Conservation (phyloP, 768 basidiomycete genomes). For the Psilocybe cyanescens region DNA sequence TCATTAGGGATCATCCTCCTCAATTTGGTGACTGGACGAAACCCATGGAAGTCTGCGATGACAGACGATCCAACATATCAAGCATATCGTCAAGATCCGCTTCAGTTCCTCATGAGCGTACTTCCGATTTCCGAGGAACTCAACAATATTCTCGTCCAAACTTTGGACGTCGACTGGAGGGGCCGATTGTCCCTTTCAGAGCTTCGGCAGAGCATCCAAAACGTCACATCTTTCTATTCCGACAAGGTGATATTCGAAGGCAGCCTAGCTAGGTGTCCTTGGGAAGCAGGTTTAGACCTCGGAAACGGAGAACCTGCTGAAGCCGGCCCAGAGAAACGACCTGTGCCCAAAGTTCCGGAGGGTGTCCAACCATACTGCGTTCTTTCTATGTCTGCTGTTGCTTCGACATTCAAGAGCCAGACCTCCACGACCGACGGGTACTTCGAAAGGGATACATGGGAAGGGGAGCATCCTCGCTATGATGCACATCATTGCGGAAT, state of each 20-base stretch:
- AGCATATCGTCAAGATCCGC: slow-evolving; percentile 79
- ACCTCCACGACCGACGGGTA: slow-evolving; percentile 13
- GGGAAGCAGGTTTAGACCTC: slow-evolving; percentile 61
- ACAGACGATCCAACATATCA: slow-evolving; percentile 86
- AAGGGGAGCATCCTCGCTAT: slow-evolving; percentile 10
- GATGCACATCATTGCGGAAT: slow-evolving; percentile 9
- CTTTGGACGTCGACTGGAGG: slow-evolving; percentile 74
- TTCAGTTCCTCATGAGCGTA: slow-evolving; percentile 81
- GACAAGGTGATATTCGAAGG: slow-evolving; percentile 80
- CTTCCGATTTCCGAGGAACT: slow-evolving; percentile 79
- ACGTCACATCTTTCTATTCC: slow-evolving; percentile 69
- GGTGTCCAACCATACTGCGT: slow-evolving; percentile 26
- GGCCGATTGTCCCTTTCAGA: slow-evolving; percentile 54
- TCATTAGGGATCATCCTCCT: slow-evolving; percentile 95
- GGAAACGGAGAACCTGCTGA: slow-evolving; percentile 18
- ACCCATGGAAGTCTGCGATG: slow-evolving; percentile 94
- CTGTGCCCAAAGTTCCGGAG: slow-evolving; percentile 21
- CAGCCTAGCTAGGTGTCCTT: slow-evolving; percentile 76
- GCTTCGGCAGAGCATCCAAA: slow-evolving; percentile 59
- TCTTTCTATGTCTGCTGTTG: slow-evolving; percentile 17
- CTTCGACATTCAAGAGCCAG: slow-evolving; percentile 17
- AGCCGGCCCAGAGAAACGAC: slow-evolving; percentile 15
- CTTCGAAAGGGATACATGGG: slow-evolving; percentile 14
- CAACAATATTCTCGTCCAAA: slow-evolving; percentile 73
- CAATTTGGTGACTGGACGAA: slow-evolving; percentile 92